A percentile compares a stretch with the other conserved stretches of the same genome.
Conservation (phyloP, 2,329 filamentous ascomycete genomes). For the Colletotrichum musicola region DNA sequence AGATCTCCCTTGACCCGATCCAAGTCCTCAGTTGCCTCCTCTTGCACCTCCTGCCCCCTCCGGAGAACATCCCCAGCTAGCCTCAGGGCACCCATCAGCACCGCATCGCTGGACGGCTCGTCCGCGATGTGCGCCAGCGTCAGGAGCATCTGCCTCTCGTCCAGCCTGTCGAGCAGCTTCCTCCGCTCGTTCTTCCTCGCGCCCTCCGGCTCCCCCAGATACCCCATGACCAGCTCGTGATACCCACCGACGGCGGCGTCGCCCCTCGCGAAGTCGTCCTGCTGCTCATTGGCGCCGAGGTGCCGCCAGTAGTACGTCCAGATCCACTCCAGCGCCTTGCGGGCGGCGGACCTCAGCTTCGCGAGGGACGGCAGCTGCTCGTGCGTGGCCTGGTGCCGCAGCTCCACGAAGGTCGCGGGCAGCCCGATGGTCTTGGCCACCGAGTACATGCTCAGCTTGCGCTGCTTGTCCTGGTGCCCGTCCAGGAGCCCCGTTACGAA, state of each 20-base stretch:
- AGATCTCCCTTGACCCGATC: slow-evolving; percentile 41
- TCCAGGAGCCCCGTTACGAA: slow-evolving; percentile 87
- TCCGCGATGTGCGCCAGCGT: slow-evolving; percentile 55
- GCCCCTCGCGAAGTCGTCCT: slow-evolving; percentile 10
- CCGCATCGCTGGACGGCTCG: slow-evolving; percentile 56
- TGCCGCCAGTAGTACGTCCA: slow-evolving; percentile 89
- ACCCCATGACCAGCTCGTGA: slow-evolving; percentile 52
- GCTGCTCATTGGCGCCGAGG: slow-evolving; percentile 48
- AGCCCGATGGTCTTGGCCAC: slow-evolving; percentile 76
- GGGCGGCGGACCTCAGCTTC: slow-evolving; percentile 77
- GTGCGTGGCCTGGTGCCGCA: slow-evolving; percentile 91
- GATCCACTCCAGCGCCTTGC: slow-evolving; percentile 83
- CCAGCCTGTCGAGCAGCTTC: slow-evolving; percentile 52
- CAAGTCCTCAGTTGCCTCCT: slow-evolving; percentile 41
- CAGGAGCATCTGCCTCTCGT: slow-evolving; percentile 51
- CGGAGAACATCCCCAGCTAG: slow-evolving; percentile 57
- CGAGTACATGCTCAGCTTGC: slow-evolving; percentile 79
- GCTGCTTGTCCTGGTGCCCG: slow-evolving; percentile 75
- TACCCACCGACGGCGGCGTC: slow-evolving; percentile 43
- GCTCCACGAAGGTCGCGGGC: slow-evolving; percentile 85
- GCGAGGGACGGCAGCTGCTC: slow-evolving; percentile 84
- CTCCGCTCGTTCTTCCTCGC: slow-evolving; percentile 43
- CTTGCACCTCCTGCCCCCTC: slow-evolving; percentile 37
- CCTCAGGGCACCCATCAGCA: slow-evolving; percentile 59
- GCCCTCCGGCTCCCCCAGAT: slow-evolving; percentile 52